Evolutionary conservation across 129 eudicot species (phyloP), one percentile per base, ranked within the genome.

Genomic region (Saussurea involucrata): DNA sequence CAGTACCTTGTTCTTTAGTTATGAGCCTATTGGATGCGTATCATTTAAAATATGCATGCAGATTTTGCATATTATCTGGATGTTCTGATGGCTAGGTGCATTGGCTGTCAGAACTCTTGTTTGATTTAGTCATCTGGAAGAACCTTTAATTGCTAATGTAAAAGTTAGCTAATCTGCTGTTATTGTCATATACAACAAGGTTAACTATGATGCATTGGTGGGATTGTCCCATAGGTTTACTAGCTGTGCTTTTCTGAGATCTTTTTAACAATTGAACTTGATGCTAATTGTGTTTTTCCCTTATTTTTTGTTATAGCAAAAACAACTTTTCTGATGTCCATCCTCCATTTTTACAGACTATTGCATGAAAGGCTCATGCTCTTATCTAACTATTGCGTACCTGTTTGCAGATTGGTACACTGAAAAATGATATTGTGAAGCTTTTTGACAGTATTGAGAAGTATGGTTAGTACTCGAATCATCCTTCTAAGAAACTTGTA

Each of bases 391-490:
- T 53, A 20, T 75, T 83, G 29, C 34, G 12, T 67, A 18, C 66
- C 24, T 49, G 27, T 69, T 78, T 76, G 76, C 93, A 94, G 98
- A 85, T 89, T 81, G 88, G 81, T 40, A 81, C 91, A 18, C 78
- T 91, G 77, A 89, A 86, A 71, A 91, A 85, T 66, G 96, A 88
- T 76, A 82, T 89, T 20, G 66, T 83, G 83, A 95, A 91, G 84
- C 97, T 95, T 74, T 88, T 95, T 85, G 98, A 91, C 86, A 87
- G 92, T 60, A 80, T 85, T 83, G 90, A 91, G 85, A 91, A 87
- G 84, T 91, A 91, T 71, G 98, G 97, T 95, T 83, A 63, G 88
- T 83, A 4, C 27, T 2, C 44, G 20, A 46, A 3, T 20, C 36
- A 33, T 40, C 24, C 66, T 10, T 72, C 40, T 44, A 9, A 36